Evolutionary conservation across 257 asterid genomes (phyloP), one percentile per base, ranked within the genome.

Genomic region (Nyctanthes arbortristis): DNA sequence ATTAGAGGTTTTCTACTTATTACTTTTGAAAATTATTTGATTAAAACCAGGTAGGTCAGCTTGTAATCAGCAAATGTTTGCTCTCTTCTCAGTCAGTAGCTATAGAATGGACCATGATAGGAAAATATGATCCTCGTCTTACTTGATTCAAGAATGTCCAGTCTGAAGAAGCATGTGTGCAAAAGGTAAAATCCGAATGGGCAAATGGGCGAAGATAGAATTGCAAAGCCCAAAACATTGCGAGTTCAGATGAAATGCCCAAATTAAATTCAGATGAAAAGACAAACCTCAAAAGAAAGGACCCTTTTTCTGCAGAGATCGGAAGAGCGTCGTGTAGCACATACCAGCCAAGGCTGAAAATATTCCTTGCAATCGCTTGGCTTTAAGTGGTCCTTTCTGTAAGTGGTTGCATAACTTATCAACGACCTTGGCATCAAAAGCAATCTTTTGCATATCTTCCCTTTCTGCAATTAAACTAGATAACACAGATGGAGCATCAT

Each of bases 291-390:
- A 69, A 84, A 79, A 24, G 89, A 76, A 33, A 91, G 80, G 70
- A 85, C 84, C 76, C 71, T 87, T 31, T 86, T 87, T 80, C 97
- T 84, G 86, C 96, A 93, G 82, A 90, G 80, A 80, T 93, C 96
- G n/a, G n/a, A n/a, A n/a, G n/a, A n/a, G n/a, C 85, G 87, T 69
- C 82, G 63, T 86, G 57, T 96, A 86, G 84, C 97, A 89, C 72
- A 91, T 79, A 79, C 84, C 85, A 76, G 89, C 90, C 81, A 93
- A 77, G 24, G 95, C 96, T 63, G 86, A 61, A 71, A 86, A 83
- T 77, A 84, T 78, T 73, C 99, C 99, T 79, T 86, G 85, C 65
- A 88, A 72, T 65, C 95, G 90, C 73, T 75, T 89, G 72, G 87
- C 72, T 67, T 79, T 86, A 39, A 81, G 63, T 4, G 89, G 81